phyloP scores from a whole-genome alignment of 2,329 filamentous ascomycete genomes.

The Thermothelomyces thermophilus region DNA sequence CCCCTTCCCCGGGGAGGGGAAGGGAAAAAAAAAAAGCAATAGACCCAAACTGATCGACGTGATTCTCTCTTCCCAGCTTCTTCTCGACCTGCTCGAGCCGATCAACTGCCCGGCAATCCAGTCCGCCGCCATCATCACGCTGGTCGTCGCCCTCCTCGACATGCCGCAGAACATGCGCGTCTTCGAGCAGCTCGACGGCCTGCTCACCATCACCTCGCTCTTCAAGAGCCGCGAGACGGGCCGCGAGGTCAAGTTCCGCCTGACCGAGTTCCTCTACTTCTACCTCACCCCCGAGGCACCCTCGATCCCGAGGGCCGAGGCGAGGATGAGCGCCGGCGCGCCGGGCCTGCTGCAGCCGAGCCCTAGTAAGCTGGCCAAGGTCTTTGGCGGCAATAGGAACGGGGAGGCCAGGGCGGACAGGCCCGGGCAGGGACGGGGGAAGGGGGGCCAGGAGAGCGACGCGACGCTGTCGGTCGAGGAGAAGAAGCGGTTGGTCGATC shows the following conservation, averaged over 20 bases:
- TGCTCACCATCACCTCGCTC: constrained; percentile 83
- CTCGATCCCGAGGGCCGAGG: constrained; percentile 45
- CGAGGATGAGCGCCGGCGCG: constrained; percentile 32
- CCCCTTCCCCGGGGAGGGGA: constrained; percentile 2
- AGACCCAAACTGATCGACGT: no score
- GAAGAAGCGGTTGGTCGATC: constrained; percentile 24
- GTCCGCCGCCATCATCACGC: constrained; percentile 78
- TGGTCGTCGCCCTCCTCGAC: constrained; percentile 83
- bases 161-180: constrained; percentile 81
- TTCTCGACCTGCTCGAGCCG: constrained; percentile 89
- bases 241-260: constrained; percentile 85
- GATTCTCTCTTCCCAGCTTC: constrained; percentile 43
- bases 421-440: constrained; percentile 18
- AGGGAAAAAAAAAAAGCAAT: no score
- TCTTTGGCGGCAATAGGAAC: constrained; percentile 39
- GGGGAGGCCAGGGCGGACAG: constrained; percentile 15
- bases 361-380: constrained; percentile 59
- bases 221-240: constrained; percentile 85
- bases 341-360: constrained; percentile 59
- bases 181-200: constrained; percentile 86
- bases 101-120: constrained; percentile 90
- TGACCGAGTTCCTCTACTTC: constrained; percentile 97
- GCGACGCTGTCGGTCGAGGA: constrained; percentile 21
- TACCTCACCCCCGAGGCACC: constrained; percentile 92
- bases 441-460: constrained; percentile 18